phyloP scores from a whole-genome alignment of 345 rosid species.

The Murraya koenigii region DNA sequence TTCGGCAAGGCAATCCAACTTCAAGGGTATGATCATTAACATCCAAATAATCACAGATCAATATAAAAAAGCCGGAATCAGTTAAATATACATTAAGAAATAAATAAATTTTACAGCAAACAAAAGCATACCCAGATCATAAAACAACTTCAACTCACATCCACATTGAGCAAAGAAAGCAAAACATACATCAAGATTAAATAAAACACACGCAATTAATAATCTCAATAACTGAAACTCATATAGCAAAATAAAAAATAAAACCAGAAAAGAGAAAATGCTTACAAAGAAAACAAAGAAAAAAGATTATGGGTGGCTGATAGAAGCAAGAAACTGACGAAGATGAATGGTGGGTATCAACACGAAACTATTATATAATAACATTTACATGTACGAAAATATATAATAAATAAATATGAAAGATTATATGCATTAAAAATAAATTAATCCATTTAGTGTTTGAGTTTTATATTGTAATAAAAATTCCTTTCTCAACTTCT shows the following conservation, averaged over 20 bases:
- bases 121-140: constrained; percentile 33
- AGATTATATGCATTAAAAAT: not conserved
- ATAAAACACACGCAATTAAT: constrained; percentile 18
- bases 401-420: not conserved
- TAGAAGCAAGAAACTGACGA: constrained; percentile 31
- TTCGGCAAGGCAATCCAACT: constrained; percentile 14
- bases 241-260: not conserved
- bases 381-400: not conserved
- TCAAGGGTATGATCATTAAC: constrained; percentile 19
- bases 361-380: constrained; percentile 17
- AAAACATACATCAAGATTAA: not conserved
- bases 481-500: not conserved
- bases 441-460: constrained; percentile 1
- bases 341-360: constrained; percentile 31
- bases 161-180: constrained; percentile 19
- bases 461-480: not conserved
- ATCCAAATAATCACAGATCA: constrained; percentile 12
- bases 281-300: constrained; percentile 28
- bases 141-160: constrained; percentile 22
- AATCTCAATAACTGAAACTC: not conserved
- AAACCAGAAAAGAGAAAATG: not conserved
- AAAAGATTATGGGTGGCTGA: constrained; percentile 18
- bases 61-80: constrained; percentile 8
- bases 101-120: constrained; percentile 19
- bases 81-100: constrained; percentile 21